Evolutionary conservation across 768 basidiomycete genomes (phyloP).

Genomic region (Leccinum imitatum): DNA sequence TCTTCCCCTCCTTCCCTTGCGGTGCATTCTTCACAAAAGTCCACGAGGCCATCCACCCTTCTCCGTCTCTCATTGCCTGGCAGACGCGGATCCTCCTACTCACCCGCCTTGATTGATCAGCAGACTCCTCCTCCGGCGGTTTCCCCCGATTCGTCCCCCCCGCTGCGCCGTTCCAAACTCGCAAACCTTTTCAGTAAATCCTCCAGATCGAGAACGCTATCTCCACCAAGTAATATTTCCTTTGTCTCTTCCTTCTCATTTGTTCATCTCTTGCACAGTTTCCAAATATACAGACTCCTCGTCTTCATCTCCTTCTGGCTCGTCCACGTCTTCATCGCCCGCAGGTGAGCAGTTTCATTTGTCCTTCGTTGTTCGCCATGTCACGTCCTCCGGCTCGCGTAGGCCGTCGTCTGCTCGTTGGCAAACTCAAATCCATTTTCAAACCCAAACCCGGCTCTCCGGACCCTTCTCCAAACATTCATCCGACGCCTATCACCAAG

Average conservation of each 20-base stretch:
- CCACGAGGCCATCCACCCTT: not conserved
- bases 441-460: constrained; percentile 16
- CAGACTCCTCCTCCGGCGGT: not conserved
- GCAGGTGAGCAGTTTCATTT: not conserved
- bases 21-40: not conserved
- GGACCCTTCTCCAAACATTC: constrained; percentile 5
- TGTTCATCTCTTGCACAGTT: constrained; percentile 4
- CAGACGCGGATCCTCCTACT: constrained; percentile 12
- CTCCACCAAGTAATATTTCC: constrained; percentile 15
- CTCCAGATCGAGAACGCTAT: constrained; percentile 17
- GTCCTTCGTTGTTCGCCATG: not conserved
- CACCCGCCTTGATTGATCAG: not conserved
- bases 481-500: constrained; percentile 12
- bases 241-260: not conserved
- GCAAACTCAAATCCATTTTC: constrained; percentile 27
- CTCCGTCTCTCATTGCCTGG: constrained; percentile 9
- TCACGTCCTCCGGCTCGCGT: not conserved
- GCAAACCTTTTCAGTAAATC: constrained; percentile 19
- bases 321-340: not conserved
- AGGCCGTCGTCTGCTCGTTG: constrained; percentile 15
- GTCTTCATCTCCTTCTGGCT: not conserved
- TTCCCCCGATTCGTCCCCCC: not conserved
- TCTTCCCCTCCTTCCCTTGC: not conserved
- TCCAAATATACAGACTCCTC: not conserved
- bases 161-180: constrained; percentile 9